Conservation (phyloP, 768 basidiomycete genomes). For the Lactarius vividus region DNA sequence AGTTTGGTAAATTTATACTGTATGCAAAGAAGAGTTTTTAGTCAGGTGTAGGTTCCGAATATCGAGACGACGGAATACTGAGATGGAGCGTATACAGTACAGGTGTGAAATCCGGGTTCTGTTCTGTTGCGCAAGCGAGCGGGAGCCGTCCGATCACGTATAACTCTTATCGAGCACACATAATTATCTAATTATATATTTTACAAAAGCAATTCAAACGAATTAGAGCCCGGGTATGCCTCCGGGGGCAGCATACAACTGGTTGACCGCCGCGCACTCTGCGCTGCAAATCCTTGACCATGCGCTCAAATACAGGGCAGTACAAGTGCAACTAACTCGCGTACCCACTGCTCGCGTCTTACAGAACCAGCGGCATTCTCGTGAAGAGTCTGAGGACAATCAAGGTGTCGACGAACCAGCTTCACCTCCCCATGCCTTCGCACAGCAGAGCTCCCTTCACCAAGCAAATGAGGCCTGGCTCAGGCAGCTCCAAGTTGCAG, state of each 20-base stretch:
- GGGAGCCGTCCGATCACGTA: too few species aligned
- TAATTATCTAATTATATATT: too few species aligned
- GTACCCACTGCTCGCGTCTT: constrained; percentile 31
- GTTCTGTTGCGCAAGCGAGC: too few species aligned
- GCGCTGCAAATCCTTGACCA: constrained; percentile 58
- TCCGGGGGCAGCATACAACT: constrained; percentile 67
- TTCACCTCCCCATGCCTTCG: neutral
- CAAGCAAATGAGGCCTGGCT: constrained; percentile 24
- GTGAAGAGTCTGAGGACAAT: neutral
- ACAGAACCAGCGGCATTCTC: neutral
- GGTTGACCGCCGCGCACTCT: constrained; percentile 64
- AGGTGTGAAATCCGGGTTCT: too few species aligned
- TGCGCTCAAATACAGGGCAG: constrained; percentile 57
- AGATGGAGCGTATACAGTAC: too few species aligned
- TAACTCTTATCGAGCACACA: too few species aligned
- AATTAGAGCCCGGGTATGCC: constrained; percentile 47
- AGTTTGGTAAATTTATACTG: too few species aligned
- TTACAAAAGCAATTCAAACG: neutral
- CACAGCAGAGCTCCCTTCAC: constrained; percentile 17
- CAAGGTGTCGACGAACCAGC: neutral
- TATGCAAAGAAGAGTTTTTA: too few species aligned
- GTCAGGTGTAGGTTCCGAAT: too few species aligned
- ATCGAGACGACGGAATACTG: too few species aligned
- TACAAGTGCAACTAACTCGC: constrained; percentile 34
- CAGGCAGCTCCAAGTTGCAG: constrained; percentile 7